These are phyloP conservation scores for Micromonas commoda DNA, from an alignment of 139 green algal genomes.

Conservation along the genomic window DNA sequence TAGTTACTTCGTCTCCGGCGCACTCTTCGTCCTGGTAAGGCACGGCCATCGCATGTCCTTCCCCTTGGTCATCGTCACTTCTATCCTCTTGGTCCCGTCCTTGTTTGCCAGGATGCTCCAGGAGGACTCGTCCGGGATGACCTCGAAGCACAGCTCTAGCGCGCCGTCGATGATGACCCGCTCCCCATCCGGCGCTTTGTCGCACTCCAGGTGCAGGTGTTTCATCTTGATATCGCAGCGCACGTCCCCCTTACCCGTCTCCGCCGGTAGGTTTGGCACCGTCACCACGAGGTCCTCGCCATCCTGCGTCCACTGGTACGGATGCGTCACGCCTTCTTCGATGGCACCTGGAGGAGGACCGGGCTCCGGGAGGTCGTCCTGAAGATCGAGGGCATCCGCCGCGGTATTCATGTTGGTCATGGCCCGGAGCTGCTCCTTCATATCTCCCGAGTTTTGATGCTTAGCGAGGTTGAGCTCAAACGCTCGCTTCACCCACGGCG, in stretches of 20 bases:
- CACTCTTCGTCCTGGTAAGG: background rate
- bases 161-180: background rate
- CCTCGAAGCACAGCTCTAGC: background rate
- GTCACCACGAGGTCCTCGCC: background rate
- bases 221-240: background rate
- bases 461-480: background rate
- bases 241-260: background rate
- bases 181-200: background rate
- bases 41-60: background rate
- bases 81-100: background rate
- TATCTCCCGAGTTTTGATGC: background rate
- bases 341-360: background rate
- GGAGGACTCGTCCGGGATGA: slow-evolving; percentile 1
- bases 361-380: background rate
- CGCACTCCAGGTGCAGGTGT: background rate
- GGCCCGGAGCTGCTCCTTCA: background rate
- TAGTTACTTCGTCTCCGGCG: background rate
- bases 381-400: background rate
- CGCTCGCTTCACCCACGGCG: slow-evolving; percentile 20
- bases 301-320: slow-evolving; percentile 15
- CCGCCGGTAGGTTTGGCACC: background rate
- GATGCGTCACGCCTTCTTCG: background rate
- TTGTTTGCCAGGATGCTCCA: background rate
- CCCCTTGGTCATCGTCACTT: background rate
- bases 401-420: background rate